Conservation (phyloP, 116 monocot genomes). For the Dioscorea cayenensis region DNA sequence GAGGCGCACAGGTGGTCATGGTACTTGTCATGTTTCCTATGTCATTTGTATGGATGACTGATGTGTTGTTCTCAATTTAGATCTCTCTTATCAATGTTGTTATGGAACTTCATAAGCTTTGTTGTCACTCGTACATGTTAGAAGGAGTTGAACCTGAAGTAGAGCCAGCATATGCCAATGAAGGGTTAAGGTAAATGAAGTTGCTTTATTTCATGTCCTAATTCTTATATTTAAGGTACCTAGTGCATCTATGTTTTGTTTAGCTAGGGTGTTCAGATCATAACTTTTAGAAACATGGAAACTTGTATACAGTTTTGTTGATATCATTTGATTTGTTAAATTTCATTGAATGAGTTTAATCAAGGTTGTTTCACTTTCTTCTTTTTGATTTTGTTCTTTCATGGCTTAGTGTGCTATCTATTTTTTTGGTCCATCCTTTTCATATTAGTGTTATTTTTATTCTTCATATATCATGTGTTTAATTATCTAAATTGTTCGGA, state of each 20-base stretch:
- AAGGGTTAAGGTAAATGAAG: conserved; percentile 65
- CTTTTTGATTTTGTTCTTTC: no score
- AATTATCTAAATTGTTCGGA: no score
- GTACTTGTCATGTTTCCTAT: not conserved
- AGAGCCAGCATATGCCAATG: conserved; percentile 62
- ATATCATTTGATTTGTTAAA: no score
- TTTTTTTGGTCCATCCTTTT: no score
- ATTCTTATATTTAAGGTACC: not conserved
- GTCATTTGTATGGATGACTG: conserved; percentile 4
- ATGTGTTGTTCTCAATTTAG: conserved; percentile 31
- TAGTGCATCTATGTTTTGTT: not conserved
- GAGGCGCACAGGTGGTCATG: conserved; percentile 75
- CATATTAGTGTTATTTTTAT: no score
- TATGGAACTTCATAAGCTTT: conserved; percentile 98
- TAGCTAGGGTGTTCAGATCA: not conserved
- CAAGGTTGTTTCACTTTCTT: no score
- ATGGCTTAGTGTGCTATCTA: no score
- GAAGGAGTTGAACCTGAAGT: conserved; percentile 85
- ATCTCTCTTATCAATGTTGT: conserved; percentile 98
- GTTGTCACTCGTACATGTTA: conserved; percentile 94
- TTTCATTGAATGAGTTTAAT: no score
- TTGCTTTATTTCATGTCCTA: not conserved
- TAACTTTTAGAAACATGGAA: no score
- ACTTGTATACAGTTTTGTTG: no score
- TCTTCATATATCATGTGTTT: no score